Percentiles rank a stretch among this genome's conserved stretches.
These are phyloP conservation scores for Aspergillus arachidicola DNA, from an alignment of 2,329 filamentous ascomycete genomes.

Conservation along the genomic window DNA sequence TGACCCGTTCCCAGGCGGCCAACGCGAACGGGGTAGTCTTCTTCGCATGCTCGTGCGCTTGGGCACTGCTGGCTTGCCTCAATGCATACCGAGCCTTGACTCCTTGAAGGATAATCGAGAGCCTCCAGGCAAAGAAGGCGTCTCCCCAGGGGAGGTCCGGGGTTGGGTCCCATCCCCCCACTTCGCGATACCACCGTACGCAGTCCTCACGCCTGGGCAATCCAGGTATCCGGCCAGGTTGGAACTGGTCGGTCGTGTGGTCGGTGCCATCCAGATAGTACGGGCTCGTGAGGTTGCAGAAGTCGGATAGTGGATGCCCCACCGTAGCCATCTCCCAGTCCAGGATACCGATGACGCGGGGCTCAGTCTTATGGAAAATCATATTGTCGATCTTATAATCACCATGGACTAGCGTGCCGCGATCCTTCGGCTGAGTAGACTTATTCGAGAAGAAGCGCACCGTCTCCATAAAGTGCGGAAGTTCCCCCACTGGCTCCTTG, in stretches of 20 bases:
- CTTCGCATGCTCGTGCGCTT: slow-evolving; percentile 72
- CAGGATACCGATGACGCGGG: slow-evolving; percentile 85
- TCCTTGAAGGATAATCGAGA: slow-evolving; percentile 74
- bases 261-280: slow-evolving; percentile 40
- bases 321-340: slow-evolving; percentile 99
- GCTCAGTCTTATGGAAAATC: slow-evolving; percentile 85
- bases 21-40: slow-evolving; percentile 73
- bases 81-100: slow-evolving; percentile 86
- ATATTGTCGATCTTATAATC: slow-evolving; percentile 96
- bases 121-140: slow-evolving; percentile 63
- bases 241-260: slow-evolving; percentile 55
- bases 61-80: slow-evolving; percentile 85
- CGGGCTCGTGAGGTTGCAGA: slow-evolving; percentile 71
- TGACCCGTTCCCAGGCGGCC: slow-evolving; percentile 75
- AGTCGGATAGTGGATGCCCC: slow-evolving; percentile 90
- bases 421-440: slow-evolving; percentile 71
- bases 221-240: slow-evolving; percentile 65
- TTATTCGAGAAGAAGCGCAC: slow-evolving; percentile 75
- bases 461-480: slow-evolving; percentile 82
- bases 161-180: slow-evolving; percentile 71
- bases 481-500: slow-evolving; percentile 72
- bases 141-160: slow-evolving; percentile 63
- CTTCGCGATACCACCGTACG: slow-evolving; percentile 67
- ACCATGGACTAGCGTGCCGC: slow-evolving; percentile 81
- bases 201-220: slow-evolving; percentile 63